Conservation (phyloP, 352 stramenopile species). For the Pythium sp. region DNA sequence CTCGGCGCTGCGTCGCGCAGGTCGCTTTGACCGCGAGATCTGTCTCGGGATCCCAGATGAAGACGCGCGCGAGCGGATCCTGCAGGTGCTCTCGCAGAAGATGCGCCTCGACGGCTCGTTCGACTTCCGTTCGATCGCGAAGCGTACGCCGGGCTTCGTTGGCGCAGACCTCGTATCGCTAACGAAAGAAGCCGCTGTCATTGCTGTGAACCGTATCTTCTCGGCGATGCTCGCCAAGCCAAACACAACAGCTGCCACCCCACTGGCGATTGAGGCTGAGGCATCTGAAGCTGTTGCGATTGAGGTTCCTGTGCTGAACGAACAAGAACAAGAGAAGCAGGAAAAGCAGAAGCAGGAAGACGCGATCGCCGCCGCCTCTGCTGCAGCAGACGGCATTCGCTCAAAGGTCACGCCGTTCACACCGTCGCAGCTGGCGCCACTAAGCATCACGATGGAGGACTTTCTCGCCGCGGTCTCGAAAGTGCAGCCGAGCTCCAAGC, state of each 20-base stretch:
- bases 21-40: conserved; percentile 99
- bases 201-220: conserved; percentile 98
- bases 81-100: conserved; percentile 90
- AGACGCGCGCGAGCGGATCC: conserved; percentile 91
- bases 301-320: not conserved
- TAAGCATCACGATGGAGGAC: conserved; percentile 96
- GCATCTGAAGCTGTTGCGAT: not conserved
- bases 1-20: conserved; percentile 93
- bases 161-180: conserved; percentile 97
- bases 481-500: conserved; percentile 97
- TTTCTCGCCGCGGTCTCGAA: conserved; percentile 95
- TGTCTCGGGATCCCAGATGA: conserved; percentile 97
- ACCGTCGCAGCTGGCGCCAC: conserved; percentile 81
- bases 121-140: conserved; percentile 93
- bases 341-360: conserved; percentile 17
- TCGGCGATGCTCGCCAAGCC: conserved; percentile 53
- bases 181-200: conserved; percentile 97
- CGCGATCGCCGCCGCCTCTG: conserved; percentile 14
- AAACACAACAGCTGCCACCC: not conserved
- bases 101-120: conserved; percentile 95
- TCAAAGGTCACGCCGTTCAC: conserved; percentile 82
- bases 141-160: conserved; percentile 95
- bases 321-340: conserved; percentile 15
- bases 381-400: conserved; percentile 64
- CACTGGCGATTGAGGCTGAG: not conserved